Base-by-base conservation (phyloP, 306 rosid genomes). In the Vigna angularis region DNA sequence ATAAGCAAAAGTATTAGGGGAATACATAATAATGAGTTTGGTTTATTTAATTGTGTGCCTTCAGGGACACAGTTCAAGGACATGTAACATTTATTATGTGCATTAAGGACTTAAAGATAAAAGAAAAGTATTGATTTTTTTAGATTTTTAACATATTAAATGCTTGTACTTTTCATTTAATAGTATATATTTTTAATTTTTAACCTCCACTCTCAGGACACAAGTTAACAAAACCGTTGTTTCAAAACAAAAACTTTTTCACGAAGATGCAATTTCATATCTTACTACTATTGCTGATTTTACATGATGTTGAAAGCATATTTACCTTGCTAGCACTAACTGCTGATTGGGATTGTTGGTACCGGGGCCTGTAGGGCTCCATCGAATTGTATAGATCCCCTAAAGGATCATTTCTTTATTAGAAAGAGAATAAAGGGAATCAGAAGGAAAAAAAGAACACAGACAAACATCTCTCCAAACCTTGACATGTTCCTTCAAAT, bases 321-420 rank as follows among this genome's bases (percentile, higher is more conserved):
- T 26, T 83, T 83, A 89, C 91, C 93, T 89, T 51, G 91, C 93
- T 42, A 89, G 78, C 20, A 87, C 80, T 71, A 85, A 81, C 78
- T 83, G 83, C 64, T 82, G 87, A 74, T 74, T 87, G 38, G 93
- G 90, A 75, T 83, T 82, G 79, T 67, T 75, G 17, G 93, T 79
- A 74, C 87, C 82, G 2, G 90, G 82, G 64, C 93, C 93, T 28
- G 91, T 74, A 36, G 93, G 93, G 57, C 93, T 89, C 93, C 93
- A 89, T 17, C 89, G 84, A 76, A 87, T 87, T 18, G 93, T 87
- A 85, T 89, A 89, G 73, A 89, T 89, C 84, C 86, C 93, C 91
- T 89, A 61, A 47, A 70, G 71, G 57, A 65, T 20, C 53, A 61
- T 18, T 52, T 50, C 55, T 42, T 73, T 18, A 28, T 65, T 42